These are phyloP conservation scores for Leishmania braziliensis DNA, from an alignment of 208 protist genomes.

Conservation along the genomic window DNA sequence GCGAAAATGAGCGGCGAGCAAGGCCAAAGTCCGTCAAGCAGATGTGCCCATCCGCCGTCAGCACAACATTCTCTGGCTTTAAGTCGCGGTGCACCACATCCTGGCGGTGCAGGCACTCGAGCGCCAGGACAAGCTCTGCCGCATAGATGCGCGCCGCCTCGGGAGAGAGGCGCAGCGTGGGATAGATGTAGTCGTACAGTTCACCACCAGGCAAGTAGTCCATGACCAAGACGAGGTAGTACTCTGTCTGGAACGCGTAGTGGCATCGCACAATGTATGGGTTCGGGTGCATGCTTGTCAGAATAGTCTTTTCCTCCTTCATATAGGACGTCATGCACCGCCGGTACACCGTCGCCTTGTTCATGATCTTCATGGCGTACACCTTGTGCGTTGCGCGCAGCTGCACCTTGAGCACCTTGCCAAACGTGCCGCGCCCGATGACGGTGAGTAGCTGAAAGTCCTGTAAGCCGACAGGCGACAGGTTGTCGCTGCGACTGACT, in stretches of 20 bases:
- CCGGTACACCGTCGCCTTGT: conserved; percentile 81
- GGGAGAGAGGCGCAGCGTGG: conserved; percentile 39
- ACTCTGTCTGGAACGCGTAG: conserved; percentile 86
- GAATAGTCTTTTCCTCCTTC: conserved; percentile 82
- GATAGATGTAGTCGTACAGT: conserved; percentile 93
- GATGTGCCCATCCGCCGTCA: conserved; percentile 81
- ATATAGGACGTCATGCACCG: conserved; percentile 88
- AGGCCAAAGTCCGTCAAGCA: conserved; percentile 91
- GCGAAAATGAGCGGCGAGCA: conserved; percentile 72
- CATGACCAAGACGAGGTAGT: conserved; percentile 90
- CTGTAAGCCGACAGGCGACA: conserved; percentile 44
- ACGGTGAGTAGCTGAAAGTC: conserved; percentile 92
- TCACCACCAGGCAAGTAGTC: conserved; percentile 95
- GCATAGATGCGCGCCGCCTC: conserved; percentile 81
- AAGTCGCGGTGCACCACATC: conserved; percentile 90
- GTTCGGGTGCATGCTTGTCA: conserved; percentile 76
- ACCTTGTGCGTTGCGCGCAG: conserved; percentile 51
- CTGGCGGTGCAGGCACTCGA: conserved; percentile 88
- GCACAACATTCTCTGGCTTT: conserved; percentile 91
- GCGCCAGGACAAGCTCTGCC: conserved; percentile 89
- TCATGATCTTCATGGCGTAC: conserved; percentile 94
- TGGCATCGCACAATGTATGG: conserved; percentile 90
- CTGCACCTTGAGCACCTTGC: conserved; percentile 94
- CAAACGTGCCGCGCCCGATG: conserved; percentile 93
- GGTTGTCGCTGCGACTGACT: neutral